phyloP scores from a whole-genome alignment of 768 basidiomycete species.

The Boletus fagicola region DNA sequence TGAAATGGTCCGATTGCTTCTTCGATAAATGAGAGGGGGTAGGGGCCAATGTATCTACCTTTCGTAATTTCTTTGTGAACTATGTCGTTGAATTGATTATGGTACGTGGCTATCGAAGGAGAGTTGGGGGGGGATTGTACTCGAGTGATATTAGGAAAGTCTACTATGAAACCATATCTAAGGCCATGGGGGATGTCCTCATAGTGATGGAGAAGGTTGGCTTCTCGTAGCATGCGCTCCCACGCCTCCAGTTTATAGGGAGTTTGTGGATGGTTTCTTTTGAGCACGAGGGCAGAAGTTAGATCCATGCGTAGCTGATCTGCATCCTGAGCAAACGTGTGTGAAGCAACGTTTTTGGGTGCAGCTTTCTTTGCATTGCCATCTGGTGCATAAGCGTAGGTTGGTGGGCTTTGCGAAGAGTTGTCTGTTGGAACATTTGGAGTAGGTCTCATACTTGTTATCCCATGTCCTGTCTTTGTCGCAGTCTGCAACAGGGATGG shows the following conservation, averaged over 20 bases:
- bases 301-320: background rate
- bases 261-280: background rate
- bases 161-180: background rate
- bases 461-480: background rate
- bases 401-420: background rate
- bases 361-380: background rate
- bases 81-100: background rate
- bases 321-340: background rate
- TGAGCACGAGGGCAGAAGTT: background rate
- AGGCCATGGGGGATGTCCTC: background rate
- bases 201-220: background rate
- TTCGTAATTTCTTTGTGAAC: background rate
- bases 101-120: background rate
- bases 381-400: background rate
- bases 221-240: accelerated
- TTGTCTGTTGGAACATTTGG: background rate
- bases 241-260: background rate
- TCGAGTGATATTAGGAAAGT: background rate
- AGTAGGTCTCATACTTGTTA: background rate
- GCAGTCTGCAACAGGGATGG: background rate
- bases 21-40: background rate
- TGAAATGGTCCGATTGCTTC: accelerated
- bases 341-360: accelerated
- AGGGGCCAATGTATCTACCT: background rate
- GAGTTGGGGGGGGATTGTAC: background rate